phyloP scores from a whole-genome alignment of 352 stramenopile genomes.

The Phytopythium vexans region DNA sequence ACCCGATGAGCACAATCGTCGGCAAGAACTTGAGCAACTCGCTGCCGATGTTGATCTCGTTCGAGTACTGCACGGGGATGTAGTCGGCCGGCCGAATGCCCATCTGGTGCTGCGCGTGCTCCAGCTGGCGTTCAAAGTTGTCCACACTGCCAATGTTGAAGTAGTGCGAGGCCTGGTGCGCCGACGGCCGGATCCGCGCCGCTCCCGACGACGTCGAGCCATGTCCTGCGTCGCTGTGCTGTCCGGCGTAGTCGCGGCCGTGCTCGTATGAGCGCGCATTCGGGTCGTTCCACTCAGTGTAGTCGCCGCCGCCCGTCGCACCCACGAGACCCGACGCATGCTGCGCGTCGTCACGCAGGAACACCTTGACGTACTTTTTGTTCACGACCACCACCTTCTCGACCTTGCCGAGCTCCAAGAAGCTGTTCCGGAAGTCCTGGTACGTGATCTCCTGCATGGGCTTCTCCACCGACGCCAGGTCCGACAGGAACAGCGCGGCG shows the following conservation, averaged over 20 bases:
- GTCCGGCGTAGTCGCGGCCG: constrained; percentile 9
- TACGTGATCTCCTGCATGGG: constrained; percentile 90
- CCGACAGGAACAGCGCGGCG: constrained; percentile 69
- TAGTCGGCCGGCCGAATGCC: constrained; percentile 93
- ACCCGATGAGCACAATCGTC: constrained; percentile 93
- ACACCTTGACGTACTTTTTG: constrained; percentile 91
- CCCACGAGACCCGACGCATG: constrained; percentile 5
- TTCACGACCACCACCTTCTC: constrained; percentile 90
- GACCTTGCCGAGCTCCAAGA: constrained; percentile 81
- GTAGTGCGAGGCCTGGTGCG: constrained; percentile 66
- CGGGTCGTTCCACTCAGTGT: constrained; percentile 52
- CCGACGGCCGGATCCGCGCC: constrained; percentile 11
- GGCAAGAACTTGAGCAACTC: constrained; percentile 96
- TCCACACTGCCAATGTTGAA: constrained; percentile 99
- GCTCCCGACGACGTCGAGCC: not conserved
- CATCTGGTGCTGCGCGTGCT: constrained; percentile 95
- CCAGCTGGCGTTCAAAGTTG: constrained; percentile 97
- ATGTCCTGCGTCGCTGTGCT: constrained; percentile 3
- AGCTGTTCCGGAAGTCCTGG: constrained; percentile 88
- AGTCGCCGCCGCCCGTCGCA: constrained; percentile 16
- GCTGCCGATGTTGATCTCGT: constrained; percentile 92
- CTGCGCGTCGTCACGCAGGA: constrained; percentile 48
- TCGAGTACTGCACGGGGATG: constrained; percentile 96
- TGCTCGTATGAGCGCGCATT: constrained; percentile 21
- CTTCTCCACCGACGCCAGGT: constrained; percentile 71